phyloP scores from a whole-genome alignment of 352 stramenopile species.

The Nannochloropsis limnetica region DNA sequence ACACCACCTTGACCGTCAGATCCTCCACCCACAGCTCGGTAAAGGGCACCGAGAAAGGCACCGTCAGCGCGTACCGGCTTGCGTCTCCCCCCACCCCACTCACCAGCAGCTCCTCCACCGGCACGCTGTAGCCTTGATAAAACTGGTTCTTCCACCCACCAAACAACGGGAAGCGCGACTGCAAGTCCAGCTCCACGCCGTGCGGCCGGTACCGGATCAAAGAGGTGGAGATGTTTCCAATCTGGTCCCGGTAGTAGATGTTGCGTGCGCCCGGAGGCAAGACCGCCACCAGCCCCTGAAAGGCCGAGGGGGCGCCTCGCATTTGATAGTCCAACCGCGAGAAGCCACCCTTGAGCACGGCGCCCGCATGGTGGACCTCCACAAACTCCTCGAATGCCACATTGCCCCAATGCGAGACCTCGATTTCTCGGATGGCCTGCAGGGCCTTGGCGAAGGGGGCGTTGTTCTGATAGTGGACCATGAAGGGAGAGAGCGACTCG shows the following conservation, averaged over 20 bases:
- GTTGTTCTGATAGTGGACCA: conserved; percentile 41
- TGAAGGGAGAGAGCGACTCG: conserved; percentile 1
- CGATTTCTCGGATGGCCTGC: conserved; percentile 52
- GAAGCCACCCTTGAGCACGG: conserved; percentile 51
- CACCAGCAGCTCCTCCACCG: conserved; percentile 40
- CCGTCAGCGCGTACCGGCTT: conserved; percentile 49
- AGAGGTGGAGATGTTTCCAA: conserved; percentile 55
- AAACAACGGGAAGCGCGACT: conserved; percentile 53
- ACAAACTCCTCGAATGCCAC: conserved; percentile 55
- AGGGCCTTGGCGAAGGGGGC: conserved; percentile 48
- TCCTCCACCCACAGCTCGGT: conserved; percentile 49
- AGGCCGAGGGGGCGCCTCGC: conserved; percentile 38
- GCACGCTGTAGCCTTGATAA: conserved; percentile 55
- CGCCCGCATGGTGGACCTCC: conserved; percentile 44
- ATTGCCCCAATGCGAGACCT: conserved; percentile 57
- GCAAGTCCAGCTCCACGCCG: conserved; percentile 45
- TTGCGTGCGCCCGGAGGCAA: conserved; percentile 48
- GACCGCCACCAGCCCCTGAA: conserved; percentile 43
- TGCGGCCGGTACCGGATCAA: conserved; percentile 41
- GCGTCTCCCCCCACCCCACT: conserved; percentile 35
- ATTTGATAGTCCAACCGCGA: conserved; percentile 54
- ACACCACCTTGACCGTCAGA: conserved; percentile 54
- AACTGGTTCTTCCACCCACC: conserved; percentile 56
- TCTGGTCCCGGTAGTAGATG: conserved; percentile 58
- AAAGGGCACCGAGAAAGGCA: conserved; percentile 53